These are phyloP conservation scores for Acmispon strigosus DNA, from an alignment of 306 rosid species.

Conservation along the genomic window DNA sequence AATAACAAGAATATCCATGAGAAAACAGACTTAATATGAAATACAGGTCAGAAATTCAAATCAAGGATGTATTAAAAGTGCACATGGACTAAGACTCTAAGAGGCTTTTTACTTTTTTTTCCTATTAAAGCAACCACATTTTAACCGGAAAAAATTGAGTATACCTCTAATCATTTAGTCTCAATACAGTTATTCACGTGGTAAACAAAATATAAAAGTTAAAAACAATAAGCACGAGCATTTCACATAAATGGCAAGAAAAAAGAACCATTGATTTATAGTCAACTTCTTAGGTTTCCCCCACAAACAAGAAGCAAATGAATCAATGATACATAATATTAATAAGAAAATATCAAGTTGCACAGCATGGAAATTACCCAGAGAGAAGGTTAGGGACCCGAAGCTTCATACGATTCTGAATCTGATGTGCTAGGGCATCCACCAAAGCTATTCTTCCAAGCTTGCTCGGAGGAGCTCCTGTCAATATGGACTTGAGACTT, in stretches of 20 bases:
- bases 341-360: background rate
- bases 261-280: background rate
- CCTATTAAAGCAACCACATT: background rate
- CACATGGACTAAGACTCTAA: background rate
- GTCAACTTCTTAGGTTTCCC: constrained; percentile 5
- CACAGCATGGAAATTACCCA: constrained; percentile 52
- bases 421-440: constrained; percentile 84
- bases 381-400: constrained; percentile 88
- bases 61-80: background rate
- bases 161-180: background rate
- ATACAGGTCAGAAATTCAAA: background rate
- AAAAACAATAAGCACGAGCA: background rate
- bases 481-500: constrained; percentile 83
- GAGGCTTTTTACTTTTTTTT: too few relatives aligned
- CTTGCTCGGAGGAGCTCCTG: constrained; percentile 93
- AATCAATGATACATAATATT: background rate
- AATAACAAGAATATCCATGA: background rate
- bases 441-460: constrained; percentile 94
- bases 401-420: constrained; percentile 85
- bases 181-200: background rate
- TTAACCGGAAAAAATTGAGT: background rate
- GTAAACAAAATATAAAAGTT: constrained; percentile 5
- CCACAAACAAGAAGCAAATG: background rate
- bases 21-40: background rate
- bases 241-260: background rate